phyloP scores from a whole-genome alignment of 805 yeast species.

The Lachancea lanzarotensis region DNA sequence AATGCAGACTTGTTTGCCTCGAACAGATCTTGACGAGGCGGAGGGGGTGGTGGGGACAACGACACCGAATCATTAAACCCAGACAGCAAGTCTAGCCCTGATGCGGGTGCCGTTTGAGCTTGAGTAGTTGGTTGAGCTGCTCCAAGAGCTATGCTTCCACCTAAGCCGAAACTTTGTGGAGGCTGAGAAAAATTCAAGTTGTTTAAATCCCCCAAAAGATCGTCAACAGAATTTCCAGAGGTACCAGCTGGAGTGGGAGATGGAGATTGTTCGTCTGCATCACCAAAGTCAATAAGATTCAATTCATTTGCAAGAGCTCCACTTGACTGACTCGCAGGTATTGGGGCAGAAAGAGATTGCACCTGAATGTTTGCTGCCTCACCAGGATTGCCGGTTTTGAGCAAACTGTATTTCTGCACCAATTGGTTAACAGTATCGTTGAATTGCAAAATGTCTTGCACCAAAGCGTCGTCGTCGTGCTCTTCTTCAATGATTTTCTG shows the following conservation, averaged over 20 bases:
- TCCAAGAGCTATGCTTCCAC: constrained; percentile 45
- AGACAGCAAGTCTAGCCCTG: constrained; percentile 18
- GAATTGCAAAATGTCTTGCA: constrained; percentile 55
- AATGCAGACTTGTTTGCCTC: constrained; percentile 8
- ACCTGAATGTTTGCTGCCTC: constrained; percentile 47
- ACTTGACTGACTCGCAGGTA: constrained; percentile 19
- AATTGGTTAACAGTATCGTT: constrained; percentile 72
- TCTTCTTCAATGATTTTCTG: constrained; percentile 81
- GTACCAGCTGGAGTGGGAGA: constrained; percentile 20
- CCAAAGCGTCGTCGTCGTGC: constrained; percentile 58
- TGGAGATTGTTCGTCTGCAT: constrained; percentile 34
- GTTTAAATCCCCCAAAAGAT: constrained; percentile 65
- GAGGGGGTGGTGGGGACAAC: constrained; percentile 14
- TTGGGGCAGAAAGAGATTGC: constrained; percentile 29
- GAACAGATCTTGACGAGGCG: constrained; percentile 8
- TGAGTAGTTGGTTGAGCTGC: constrained; percentile 27
- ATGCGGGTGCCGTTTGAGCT: constrained; percentile 12
- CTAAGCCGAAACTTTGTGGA: constrained; percentile 40
- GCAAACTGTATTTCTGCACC: constrained; percentile 55
- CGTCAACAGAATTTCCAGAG: constrained; percentile 42
- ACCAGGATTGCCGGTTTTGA: constrained; percentile 56
- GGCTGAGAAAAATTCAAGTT: constrained; percentile 49
- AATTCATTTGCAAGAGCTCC: constrained; percentile 38
- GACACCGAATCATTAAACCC: constrained; percentile 14
- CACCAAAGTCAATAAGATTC: constrained; percentile 72